Evolutionary conservation across 2,329 filamentous ascomycete genomes (phyloP).

Genomic region (Tolypocladium cylindrosporum): DNA sequence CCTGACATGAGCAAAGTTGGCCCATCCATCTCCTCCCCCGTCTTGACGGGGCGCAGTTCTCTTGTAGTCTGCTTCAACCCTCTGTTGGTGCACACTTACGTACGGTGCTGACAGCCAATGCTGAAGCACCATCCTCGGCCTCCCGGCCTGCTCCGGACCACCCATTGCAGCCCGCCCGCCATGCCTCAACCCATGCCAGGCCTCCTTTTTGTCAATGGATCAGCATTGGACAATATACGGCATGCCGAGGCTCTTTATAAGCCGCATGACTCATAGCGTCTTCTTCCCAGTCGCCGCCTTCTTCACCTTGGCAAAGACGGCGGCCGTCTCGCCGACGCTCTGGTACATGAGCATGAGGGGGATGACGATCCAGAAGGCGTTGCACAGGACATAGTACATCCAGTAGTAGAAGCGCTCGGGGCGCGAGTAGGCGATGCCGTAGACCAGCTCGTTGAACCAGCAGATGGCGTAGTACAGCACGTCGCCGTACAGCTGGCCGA

Average conservation of each 20-base stretch:
- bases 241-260: not conserved
- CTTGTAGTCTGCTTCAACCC: no score
- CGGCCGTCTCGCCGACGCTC: conserved; percentile 15
- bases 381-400: conserved; percentile 41
- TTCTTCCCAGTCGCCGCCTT: conserved; percentile 13
- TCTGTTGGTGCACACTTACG: no score
- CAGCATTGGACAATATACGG: not conserved
- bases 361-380: conserved; percentile 43
- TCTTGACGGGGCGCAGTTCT: no score
- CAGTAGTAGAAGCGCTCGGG: conserved; percentile 43
- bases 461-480: conserved; percentile 41
- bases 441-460: conserved; percentile 28
- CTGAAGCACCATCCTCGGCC: no score
- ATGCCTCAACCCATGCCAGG: no score
- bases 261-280: conserved; percentile 3
- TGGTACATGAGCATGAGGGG: conserved; percentile 23
- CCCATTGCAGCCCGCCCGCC: no score
- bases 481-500: conserved; percentile 41
- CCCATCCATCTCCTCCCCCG: no score
- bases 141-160: no score
- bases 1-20: no score
- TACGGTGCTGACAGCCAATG: no score
- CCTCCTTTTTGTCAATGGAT: not conserved
- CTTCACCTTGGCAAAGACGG: conserved; percentile 17
- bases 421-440: conserved; percentile 33